phyloP scores from a whole-genome alignment of 2,329 filamentous ascomycete species.

The Fusarium acutatum region DNA sequence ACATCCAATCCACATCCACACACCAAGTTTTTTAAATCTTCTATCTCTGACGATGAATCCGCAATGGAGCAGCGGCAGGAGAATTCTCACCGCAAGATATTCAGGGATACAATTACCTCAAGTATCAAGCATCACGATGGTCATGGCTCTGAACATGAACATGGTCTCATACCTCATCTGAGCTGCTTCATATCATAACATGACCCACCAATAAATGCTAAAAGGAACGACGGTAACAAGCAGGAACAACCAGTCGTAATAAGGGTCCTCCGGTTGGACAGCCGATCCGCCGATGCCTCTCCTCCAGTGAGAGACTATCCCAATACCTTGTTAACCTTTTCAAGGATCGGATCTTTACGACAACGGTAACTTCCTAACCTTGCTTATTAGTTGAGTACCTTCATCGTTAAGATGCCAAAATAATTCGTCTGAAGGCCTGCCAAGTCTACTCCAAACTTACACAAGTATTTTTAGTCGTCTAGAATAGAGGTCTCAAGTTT shows the following conservation, averaged over 20 bases:
- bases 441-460: background rate
- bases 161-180: background rate
- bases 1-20: background rate
- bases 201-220: background rate
- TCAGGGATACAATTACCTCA: slow-evolving; percentile 15
- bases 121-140: background rate
- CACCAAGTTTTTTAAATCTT: background rate
- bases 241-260: slow-evolving; percentile 31
- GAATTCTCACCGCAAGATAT: slow-evolving; percentile 10
- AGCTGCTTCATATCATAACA: slow-evolving; percentile 3
- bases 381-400: background rate
- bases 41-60: slow-evolving; percentile 21
- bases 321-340: background rate
- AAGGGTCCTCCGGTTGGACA: slow-evolving; percentile 38
- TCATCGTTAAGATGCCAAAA: background rate
- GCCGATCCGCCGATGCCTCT: slow-evolving; percentile 7
- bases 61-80: background rate
- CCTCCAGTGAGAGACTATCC: slow-evolving; percentile 2
- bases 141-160: background rate
- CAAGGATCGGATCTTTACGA: slow-evolving; percentile 7
- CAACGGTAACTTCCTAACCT: slow-evolving; percentile 3
- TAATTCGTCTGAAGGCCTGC: background rate
- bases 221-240: background rate
- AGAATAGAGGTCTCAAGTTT: background rate
- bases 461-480: background rate